These are phyloP conservation scores for Avena insularis DNA, from an alignment of 176 grass and related monocot genomes.

Conservation along the genomic window DNA sequence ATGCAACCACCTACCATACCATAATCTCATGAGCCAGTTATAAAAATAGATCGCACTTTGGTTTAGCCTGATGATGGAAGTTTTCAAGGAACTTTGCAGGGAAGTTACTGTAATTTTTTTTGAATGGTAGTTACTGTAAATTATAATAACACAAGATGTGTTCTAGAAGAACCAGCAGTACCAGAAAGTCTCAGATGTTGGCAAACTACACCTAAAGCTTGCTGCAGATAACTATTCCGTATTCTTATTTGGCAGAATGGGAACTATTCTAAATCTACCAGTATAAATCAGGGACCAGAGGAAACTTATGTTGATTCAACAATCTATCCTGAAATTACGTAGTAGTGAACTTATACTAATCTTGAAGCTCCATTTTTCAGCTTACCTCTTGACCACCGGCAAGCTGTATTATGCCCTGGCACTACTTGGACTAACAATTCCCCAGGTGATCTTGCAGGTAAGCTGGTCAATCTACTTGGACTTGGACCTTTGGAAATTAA, in stretches of 20 bases:
- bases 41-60: constrained; percentile 12
- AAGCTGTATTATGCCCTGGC: constrained; percentile 75
- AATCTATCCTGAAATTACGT: constrained; percentile 25
- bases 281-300: background rate
- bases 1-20: constrained; percentile 13
- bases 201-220: constrained; percentile 15
- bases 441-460: constrained; percentile 78
- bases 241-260: background rate
- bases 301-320: constrained; percentile 13
- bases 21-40: background rate
- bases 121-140: background rate
- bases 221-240: background rate
- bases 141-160: background rate
- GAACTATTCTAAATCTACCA: background rate
- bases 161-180: background rate
- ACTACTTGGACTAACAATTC: constrained; percentile 68
- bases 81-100: constrained; percentile 12
- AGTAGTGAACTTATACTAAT: constrained; percentile 17
- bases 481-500: background rate
- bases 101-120: background rate
- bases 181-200: background rate
- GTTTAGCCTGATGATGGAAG: background rate
- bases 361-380: constrained; percentile 46
- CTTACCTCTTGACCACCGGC: constrained; percentile 62
- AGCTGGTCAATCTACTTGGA: background rate